phyloP scores from a whole-genome alignment of 2,329 filamentous ascomycete genomes.

The Botrytis galanthina region DNA sequence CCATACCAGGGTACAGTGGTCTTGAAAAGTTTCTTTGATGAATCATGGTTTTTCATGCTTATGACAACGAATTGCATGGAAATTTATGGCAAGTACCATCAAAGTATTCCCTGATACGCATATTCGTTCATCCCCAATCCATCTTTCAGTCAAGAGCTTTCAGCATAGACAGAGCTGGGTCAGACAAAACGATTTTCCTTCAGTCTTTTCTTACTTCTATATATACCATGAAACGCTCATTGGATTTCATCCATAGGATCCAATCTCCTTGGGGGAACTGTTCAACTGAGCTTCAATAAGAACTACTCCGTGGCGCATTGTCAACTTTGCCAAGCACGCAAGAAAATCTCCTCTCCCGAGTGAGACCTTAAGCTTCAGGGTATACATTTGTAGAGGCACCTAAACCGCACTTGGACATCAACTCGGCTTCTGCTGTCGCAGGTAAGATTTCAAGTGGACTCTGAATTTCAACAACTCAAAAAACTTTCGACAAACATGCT shows the following conservation, averaged over 20 bases:
- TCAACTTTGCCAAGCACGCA: not conserved
- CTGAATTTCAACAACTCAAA: not conserved
- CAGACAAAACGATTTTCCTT: not conserved
- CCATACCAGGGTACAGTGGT: not conserved
- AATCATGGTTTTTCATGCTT: not conserved
- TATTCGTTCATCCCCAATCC: too few relatives aligned
- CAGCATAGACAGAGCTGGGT: not conserved
- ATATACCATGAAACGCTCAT: not conserved
- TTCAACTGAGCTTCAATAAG: not conserved
- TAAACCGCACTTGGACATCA: too few relatives aligned
- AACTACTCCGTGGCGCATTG: not conserved
- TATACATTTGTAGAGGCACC: not conserved
- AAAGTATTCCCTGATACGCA: accelerated
- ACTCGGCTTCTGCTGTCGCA: not conserved
- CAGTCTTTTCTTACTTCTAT: not conserved
- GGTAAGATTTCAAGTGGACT: not conserved
- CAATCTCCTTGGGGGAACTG: too few relatives aligned
- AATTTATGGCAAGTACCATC: not conserved
- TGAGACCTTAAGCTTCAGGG: not conserved
- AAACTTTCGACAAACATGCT: accelerated
- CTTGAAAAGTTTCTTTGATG: not conserved
- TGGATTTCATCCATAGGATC: not conserved
- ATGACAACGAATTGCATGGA: not conserved
- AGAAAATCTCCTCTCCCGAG: too few relatives aligned
- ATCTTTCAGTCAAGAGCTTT: too few relatives aligned